phyloP scores from a whole-genome alignment of 208 protist species.

The Leishmania major region DNA sequence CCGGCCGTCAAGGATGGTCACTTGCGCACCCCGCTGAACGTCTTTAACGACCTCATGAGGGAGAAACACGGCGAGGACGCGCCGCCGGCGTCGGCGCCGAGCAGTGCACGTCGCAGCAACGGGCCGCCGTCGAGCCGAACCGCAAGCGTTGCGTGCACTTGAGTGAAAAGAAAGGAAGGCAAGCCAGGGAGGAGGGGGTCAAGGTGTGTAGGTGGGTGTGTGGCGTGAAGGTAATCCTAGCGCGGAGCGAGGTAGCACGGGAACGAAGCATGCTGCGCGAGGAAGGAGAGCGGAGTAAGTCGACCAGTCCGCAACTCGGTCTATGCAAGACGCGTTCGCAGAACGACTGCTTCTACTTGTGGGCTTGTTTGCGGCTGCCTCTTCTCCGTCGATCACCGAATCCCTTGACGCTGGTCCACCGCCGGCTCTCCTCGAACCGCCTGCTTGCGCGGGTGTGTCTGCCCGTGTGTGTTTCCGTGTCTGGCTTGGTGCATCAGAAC shows the following conservation, averaged over 20 bases:
- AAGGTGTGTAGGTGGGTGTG: neutral
- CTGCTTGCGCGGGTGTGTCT: neutral
- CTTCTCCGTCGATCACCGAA: neutral
- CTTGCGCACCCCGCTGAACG: constrained; percentile 77
- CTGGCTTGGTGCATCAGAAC: neutral
- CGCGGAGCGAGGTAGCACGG: neutral
- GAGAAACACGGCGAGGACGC: constrained; percentile 56
- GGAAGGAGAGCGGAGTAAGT: constrained; percentile 3
- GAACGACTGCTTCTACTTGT: neutral
- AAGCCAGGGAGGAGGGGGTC: neutral
- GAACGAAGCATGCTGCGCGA: neutral
- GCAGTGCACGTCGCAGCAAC: constrained; percentile 27
- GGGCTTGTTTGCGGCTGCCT: neutral
- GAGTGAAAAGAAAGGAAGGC: neutral
- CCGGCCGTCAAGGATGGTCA: constrained; percentile 60
- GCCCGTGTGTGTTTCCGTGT: neutral
- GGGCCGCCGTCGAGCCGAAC: constrained; percentile 19
- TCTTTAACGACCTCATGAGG: constrained; percentile 77
- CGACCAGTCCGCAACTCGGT: neutral
- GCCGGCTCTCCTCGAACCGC: neutral
- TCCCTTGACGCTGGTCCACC: neutral
- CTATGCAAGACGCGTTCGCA: neutral
- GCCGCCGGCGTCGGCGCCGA: constrained; percentile 23
- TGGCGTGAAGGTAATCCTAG: neutral
- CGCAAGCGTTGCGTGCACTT: constrained; percentile 59